A percentile compares a stretch with the other conserved stretches of the same genome.
These are phyloP conservation scores for Xylaria sp. DNA, from an alignment of 2,329 filamentous ascomycete genomes.

Conservation along the genomic window DNA sequence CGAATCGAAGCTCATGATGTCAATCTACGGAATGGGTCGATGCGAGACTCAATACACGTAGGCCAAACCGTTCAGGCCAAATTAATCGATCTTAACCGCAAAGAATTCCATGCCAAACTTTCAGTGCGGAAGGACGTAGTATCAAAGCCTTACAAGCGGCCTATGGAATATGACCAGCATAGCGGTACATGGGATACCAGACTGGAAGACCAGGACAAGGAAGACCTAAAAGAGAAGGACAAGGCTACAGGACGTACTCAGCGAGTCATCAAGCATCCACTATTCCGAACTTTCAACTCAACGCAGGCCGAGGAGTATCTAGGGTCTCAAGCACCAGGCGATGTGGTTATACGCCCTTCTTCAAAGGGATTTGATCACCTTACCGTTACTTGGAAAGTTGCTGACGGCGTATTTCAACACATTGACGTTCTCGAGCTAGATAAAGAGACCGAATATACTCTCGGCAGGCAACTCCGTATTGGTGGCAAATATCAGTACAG, in stretches of 20 bases:
- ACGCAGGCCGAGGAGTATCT: conserved; percentile 94
- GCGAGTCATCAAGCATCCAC: conserved; percentile 95
- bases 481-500: conserved; percentile 91
- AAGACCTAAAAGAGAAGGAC: conserved; percentile 86
- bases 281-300: conserved; percentile 94
- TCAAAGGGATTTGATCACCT: conserved; percentile 96
- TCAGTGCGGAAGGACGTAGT: conserved; percentile 86
- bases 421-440: conserved; percentile 96
- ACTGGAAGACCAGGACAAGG: conserved; percentile 83
- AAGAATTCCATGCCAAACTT: conserved; percentile 84
- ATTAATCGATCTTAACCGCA: conserved; percentile 86
- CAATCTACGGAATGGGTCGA: conserved; percentile 71
- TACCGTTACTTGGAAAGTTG: conserved; percentile 97
- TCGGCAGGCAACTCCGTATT: conserved; percentile 86
- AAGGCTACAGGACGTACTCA: conserved; percentile 86
- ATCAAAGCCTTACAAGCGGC: conserved; percentile 75
- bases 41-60: conserved; percentile 77
- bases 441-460: conserved; percentile 96
- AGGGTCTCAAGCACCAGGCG: conserved; percentile 84
- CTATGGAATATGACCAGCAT: conserved; percentile 72
- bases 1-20: conserved; percentile 86
- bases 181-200: conserved; percentile 86
- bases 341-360: conserved; percentile 94
- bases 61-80: conserved; percentile 91
- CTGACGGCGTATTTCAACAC: conserved; percentile 95